phyloP scores from a whole-genome alignment of 2,329 filamentous ascomycete genomes.

The Ciborinia camelliae region DNA sequence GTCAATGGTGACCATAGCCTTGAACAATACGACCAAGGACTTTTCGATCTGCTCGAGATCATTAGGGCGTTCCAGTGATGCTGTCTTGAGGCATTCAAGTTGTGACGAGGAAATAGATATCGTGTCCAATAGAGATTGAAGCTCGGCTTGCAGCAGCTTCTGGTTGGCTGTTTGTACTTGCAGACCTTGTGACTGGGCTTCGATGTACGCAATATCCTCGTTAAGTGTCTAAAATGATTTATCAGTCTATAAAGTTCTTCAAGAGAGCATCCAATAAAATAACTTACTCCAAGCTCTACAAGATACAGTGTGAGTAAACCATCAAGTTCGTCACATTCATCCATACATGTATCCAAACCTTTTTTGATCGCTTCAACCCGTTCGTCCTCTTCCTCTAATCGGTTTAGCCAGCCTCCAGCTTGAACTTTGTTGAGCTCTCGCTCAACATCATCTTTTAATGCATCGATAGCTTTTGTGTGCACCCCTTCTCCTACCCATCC shows the following conservation, averaged over 20 bases:
- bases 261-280: conserved; percentile 49
- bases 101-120: conserved; percentile 80
- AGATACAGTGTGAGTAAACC: conserved; percentile 91
- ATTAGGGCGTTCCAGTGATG: conserved; percentile 66
- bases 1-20: conserved; percentile 91
- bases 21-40: conserved; percentile 78
- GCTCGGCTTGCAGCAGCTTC: conserved; percentile 81
- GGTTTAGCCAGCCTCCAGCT: conserved; percentile 86
- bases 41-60: conserved; percentile 76
- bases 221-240: conserved; percentile 66
- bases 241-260: conserved; percentile 27
- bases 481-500: conserved; percentile 82
- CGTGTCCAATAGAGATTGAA: conserved; percentile 83
- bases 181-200: conserved; percentile 92
- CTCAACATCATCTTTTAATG: conserved; percentile 77
- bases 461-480: conserved; percentile 71
- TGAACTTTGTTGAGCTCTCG: conserved; percentile 87
- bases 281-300: conserved; percentile 81
- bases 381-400: conserved; percentile 82
- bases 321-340: conserved; percentile 94
- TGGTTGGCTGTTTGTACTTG: conserved; percentile 98
- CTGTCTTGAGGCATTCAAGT: conserved; percentile 68
- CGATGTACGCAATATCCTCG: conserved; percentile 95
- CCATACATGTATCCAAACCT: conserved; percentile 84
- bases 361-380: conserved; percentile 81